These are phyloP conservation scores for Fusarium hainanense DNA, from an alignment of 2,329 filamentous ascomycete species.

Conservation along the genomic window DNA sequence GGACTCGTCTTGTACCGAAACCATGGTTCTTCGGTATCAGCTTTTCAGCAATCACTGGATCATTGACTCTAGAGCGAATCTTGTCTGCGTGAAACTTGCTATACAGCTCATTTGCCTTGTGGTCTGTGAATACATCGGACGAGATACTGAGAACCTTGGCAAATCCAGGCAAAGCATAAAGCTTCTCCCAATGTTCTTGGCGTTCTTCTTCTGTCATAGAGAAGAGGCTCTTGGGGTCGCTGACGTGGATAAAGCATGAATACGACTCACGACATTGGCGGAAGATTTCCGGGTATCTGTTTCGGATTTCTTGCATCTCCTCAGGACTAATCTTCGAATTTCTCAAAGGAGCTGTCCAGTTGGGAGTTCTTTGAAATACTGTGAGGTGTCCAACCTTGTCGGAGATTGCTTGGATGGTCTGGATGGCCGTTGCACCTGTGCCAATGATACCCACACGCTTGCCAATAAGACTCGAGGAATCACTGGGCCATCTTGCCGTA, in stretches of 20 bases:
- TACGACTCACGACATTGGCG: constrained; percentile 36
- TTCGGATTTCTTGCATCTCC: constrained; percentile 38
- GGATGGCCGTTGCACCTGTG: constrained; percentile 31
- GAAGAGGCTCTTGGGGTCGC: constrained; percentile 29
- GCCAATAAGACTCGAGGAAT: constrained; percentile 3
- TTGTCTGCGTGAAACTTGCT: constrained; percentile 37
- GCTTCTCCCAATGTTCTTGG: constrained; percentile 21
- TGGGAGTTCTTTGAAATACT: constrained; percentile 38
- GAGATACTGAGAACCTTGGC: constrained; percentile 34
- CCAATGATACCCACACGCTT: constrained; percentile 37
- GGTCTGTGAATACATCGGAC: constrained; percentile 22
- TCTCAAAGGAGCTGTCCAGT: constrained; percentile 41
- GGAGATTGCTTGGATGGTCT: constrained; percentile 35
- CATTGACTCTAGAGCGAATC: constrained; percentile 21
- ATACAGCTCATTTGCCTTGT: constrained; percentile 27
- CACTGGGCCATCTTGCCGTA: constrained; percentile 29
- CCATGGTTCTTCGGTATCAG: constrained; percentile 35
- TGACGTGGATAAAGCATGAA: constrained; percentile 39
- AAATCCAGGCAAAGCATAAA: constrained; percentile 24
- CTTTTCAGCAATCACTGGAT: constrained; percentile 24
- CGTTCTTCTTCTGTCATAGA: constrained; percentile 33
- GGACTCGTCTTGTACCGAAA: constrained; percentile 24
- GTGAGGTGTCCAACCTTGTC: constrained; percentile 25
- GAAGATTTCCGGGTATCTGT: constrained; percentile 38
- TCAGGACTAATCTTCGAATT: constrained; percentile 32